Base-by-base conservation (phyloP, 495 filamentous ascomycete genomes). In the Podospora appendiculata region DNA sequence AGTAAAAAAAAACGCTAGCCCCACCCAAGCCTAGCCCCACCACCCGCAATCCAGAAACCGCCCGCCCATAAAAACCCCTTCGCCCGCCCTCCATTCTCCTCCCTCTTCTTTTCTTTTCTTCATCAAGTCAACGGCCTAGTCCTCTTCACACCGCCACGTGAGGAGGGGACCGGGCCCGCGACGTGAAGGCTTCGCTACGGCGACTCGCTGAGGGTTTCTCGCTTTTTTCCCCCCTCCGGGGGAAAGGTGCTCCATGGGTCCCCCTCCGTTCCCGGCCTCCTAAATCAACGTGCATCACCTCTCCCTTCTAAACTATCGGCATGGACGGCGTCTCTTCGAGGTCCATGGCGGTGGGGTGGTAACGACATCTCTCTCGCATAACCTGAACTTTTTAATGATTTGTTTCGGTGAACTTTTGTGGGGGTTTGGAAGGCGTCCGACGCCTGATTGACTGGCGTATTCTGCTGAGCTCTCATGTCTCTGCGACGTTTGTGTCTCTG, bases 201-300 rank as follows among this genome's bases (percentile, higher is more conserved):
- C 51, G 65, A 63, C 65, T 66, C 59, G 65, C 65, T 68, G 65
- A 68, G 65, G 65, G 65, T 66, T 66, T 66, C 55, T 54, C 53
- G 42, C 38, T n/a, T 32, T 16, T 6, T 17, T 12, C 35, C 41
- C 7, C 35, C 41, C 36, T 38, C 47, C 32, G 14, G 39, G 51
- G 56, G 7, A 10, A 48, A 25, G 25, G 5, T 2, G 25, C 5
- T 50, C 58, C 32, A 59, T 68, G 65, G 52, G 60, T 66, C 53
- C 62, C 56, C 65, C 64, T 68, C 65, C 65, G 65, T 68, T 68
- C 65, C 65, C 65, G 58, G 65, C 65, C 65, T 58, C 65, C 65
- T 53, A 60, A 50, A 68, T 12, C 10, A 59, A 66, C 36, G 54
- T 57, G 49, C 57, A 47, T 38, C 65, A 60, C 54, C 63, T 63